phyloP scores from a whole-genome alignment of 768 basidiomycete species.

The Cubamyces sp. region DNA sequence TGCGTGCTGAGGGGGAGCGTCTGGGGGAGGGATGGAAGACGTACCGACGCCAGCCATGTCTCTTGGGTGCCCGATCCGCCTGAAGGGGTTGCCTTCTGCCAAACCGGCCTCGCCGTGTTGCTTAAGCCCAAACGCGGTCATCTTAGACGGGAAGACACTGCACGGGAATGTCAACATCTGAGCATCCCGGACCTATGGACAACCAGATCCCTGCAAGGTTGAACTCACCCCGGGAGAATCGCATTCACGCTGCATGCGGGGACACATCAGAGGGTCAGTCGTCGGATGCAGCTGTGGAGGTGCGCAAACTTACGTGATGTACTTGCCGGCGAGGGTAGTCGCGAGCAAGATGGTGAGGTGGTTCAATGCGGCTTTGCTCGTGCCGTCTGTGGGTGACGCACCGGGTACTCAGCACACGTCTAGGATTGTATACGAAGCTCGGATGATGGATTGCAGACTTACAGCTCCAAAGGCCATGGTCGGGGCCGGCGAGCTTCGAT shows the following conservation, averaged over 20 bases:
- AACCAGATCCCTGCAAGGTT: no score
- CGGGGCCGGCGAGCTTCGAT: slow-evolving; percentile 49
- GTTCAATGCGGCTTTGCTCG: slow-evolving; percentile 88
- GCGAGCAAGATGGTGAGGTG: slow-evolving; percentile 79
- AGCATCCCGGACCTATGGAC: not conserved
- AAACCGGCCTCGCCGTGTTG: slow-evolving; percentile 56
- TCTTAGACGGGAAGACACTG: slow-evolving; percentile 81
- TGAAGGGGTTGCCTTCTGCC: slow-evolving; percentile 62
- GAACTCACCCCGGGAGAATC: slow-evolving; percentile 73
- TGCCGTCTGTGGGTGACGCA: slow-evolving; percentile 53
- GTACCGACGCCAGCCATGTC: slow-evolving; percentile 71
- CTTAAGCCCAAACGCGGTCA: slow-evolving; percentile 77
- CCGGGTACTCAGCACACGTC: slow-evolving; percentile 1
- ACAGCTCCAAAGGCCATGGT: slow-evolving; percentile 82
- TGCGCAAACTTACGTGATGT: slow-evolving; percentile 61
- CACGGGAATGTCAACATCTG: slow-evolving; percentile 2
- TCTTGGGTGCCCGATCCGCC: slow-evolving; percentile 63
- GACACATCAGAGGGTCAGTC: not conserved
- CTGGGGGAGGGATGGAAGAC: slow-evolving; percentile 8
- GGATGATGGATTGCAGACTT: slow-evolving; percentile 38
- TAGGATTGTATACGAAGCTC: not conserved
- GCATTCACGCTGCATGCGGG: slow-evolving; percentile 70
- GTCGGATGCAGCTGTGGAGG: not conserved
- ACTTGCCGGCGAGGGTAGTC: slow-evolving; percentile 57
- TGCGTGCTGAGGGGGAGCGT: not conserved